These are phyloP conservation scores for Colletotrichum melonis DNA, from an alignment of 2,329 filamentous ascomycete genomes.

Conservation along the genomic window DNA sequence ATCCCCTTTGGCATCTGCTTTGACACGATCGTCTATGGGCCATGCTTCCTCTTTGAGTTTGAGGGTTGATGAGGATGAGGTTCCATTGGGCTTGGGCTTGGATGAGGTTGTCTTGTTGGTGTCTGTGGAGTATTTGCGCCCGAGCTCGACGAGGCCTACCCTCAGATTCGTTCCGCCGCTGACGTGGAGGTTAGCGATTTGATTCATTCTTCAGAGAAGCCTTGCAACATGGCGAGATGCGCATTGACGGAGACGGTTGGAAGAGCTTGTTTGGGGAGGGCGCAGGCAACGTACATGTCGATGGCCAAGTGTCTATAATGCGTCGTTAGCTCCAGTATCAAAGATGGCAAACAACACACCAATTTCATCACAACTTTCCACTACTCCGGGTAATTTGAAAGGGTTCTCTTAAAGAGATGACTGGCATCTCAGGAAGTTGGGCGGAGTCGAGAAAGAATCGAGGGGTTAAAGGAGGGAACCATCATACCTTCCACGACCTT, in stretches of 20 bases:
- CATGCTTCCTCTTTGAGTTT: conserved; percentile 76
- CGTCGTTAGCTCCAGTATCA: conserved; percentile 24
- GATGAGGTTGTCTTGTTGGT: not conserved
- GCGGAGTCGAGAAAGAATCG: not conserved
- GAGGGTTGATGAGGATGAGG: conserved; percentile 54
- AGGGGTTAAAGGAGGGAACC: not conserved
- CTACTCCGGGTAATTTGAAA: not conserved
- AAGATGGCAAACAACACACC: not conserved
- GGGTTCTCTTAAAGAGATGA: not conserved
- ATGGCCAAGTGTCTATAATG: conserved; percentile 67
- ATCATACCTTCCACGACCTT: conserved; percentile 61
- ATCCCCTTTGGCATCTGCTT: conserved; percentile 68
- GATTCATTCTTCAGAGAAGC: not conserved
- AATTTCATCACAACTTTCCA: not conserved
- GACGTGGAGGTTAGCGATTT: conserved; percentile 30
- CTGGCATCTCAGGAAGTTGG: not conserved
- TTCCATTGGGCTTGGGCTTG: conserved; percentile 31
- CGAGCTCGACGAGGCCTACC: conserved; percentile 74
- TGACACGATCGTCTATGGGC: conserved; percentile 79
- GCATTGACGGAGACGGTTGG: not conserved
- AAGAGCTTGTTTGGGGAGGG: not conserved
- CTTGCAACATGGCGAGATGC: not conserved
- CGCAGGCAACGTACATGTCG: conserved; percentile 67
- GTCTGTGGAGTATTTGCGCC: conserved; percentile 47
- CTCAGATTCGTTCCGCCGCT: conserved; percentile 77